Evolutionary conservation across 129 eudicot species (phyloP), one percentile per base, ranked within the genome.

Genomic region (Erigeron canadensis): DNA sequence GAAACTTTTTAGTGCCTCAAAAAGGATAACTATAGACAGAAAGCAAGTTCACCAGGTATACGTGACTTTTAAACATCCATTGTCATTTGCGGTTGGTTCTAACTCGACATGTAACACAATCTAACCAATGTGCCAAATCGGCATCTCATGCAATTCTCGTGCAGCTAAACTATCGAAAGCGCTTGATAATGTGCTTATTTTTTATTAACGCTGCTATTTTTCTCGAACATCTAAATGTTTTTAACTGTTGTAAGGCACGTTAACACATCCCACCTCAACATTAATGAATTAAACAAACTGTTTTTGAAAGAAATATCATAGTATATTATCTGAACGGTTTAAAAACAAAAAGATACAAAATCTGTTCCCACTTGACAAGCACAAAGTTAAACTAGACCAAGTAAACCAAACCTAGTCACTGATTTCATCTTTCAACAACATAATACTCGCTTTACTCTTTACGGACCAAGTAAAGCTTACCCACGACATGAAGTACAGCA

Each of bases 401-500:
- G 16, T 19, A 60, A 51, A 18, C 1, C 19, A 68, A 60, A 80
- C 54, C 79, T 75, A 61, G 75, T 61, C 60, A 22, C 11, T 61
- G 37, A 62, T 62, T 44, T 45, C 55, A 62, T 68, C 39, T 45
- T 44, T 53, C 12, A 22, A 74, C 71, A 55, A 69, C 48, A 38
- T 15, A 45, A 69, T 11, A 44, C 55, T 54, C 22, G 9, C 38
- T 79, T 55, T 70, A 77, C 63, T 80, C 84, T 62, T 75, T 80
- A 43, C 80, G 76, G 16, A 84, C 88, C 18, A 84, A 70, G 78
- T 77, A 80, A 12, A 84, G 80, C 83, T 84, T 84, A 45, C 88
- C 88, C 77, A 80, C 67, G 15, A 84, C 85, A 69, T 84, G 88
- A 67, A 84, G 81, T 7, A 84, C 71, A 22, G 85, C 88, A 73